phyloP scores from a whole-genome alignment of 805 yeast genomes.

The Saccharomycopsis javanensis region DNA sequence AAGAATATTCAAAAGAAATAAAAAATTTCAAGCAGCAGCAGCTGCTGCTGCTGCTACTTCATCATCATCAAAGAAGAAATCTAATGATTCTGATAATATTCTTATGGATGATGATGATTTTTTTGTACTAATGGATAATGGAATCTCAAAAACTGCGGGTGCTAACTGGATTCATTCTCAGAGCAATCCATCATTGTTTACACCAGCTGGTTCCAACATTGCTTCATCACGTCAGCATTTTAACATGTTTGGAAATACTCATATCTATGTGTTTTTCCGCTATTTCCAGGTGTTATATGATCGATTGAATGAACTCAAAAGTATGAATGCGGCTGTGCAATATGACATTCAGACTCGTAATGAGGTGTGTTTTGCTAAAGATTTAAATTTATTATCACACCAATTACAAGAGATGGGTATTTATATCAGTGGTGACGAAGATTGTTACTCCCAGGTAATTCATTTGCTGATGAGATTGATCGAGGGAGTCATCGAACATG shows the following conservation, averaged over 20 bases:
- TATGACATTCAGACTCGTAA: conserved; percentile 45
- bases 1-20: not conserved
- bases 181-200: not conserved
- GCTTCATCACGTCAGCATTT: conserved; percentile 26
- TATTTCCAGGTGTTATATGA: conserved; percentile 57
- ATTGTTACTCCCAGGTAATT: conserved; percentile 52
- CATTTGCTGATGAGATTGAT: conserved; percentile 52
- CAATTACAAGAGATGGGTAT: conserved; percentile 62
- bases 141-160: not conserved
- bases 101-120: not conserved
- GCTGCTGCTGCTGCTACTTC: not conserved
- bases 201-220: not conserved
- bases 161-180: conserved; percentile 1
- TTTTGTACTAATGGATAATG: not conserved
- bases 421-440: conserved; percentile 28
- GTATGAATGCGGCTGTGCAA: conserved; percentile 42
- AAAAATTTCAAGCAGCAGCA: not conserved
- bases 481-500: conserved; percentile 75
- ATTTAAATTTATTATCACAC: conserved; percentile 56
- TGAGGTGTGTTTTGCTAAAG: conserved; percentile 58
- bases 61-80: not conserved
- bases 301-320: conserved; percentile 56
- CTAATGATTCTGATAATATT: not conserved
- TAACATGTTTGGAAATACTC: conserved; percentile 66
- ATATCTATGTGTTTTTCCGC: conserved; percentile 68